Evolutionary conservation across 768 basidiomycete species (phyloP).

Genomic region (Pleurotus salmoneostramineus): DNA sequence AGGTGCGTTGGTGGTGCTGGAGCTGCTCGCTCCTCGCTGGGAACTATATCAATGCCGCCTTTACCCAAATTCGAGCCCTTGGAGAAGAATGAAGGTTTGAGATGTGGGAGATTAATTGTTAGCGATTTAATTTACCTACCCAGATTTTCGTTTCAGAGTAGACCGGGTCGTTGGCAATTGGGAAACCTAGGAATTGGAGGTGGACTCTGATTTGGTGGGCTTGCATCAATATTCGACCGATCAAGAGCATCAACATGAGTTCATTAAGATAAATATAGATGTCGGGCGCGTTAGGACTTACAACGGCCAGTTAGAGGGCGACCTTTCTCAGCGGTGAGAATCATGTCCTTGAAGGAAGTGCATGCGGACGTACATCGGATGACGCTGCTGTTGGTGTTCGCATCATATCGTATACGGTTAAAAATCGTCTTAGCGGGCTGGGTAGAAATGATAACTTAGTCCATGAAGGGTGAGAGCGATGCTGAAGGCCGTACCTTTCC

Average conservation of each 20-base stretch:
- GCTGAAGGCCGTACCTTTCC: slow-evolving; percentile 64
- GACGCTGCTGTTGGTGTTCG: slow-evolving; percentile 76
- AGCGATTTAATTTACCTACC: slow-evolving; percentile 38
- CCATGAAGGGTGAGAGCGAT: background rate
- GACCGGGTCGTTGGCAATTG: slow-evolving; percentile 94
- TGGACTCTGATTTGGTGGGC: slow-evolving; percentile 98
- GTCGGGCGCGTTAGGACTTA: slow-evolving; percentile 35
- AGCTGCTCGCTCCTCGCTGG: slow-evolving; percentile 60
- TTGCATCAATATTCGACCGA: slow-evolving; percentile 23
- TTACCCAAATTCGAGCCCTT: slow-evolving; percentile 73
- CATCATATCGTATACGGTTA: slow-evolving; percentile 76
- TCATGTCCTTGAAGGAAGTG: slow-evolving; percentile 3
- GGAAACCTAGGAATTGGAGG: slow-evolving; percentile 88
- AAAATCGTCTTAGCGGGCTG: slow-evolving; percentile 91
- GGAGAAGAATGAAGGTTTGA: background rate
- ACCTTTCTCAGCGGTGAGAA: slow-evolving; percentile 38
- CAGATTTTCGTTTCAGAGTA: slow-evolving; percentile 81
- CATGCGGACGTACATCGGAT: slow-evolving; percentile 61
- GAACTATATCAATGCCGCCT: slow-evolving; percentile 76
- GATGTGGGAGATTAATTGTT: slow-evolving; percentile 7
- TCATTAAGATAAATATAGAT: background rate
- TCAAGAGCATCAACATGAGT: slow-evolving; percentile 9
- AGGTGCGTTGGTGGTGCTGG: slow-evolving; percentile 55
- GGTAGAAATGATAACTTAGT: slow-evolving; percentile 2
- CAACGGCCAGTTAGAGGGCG: slow-evolving; percentile 90